Evolutionary conservation across 805 yeast species (phyloP), one percentile per base, ranked within the genome.

Genomic region (Nakazawaea wyomingensis): DNA sequence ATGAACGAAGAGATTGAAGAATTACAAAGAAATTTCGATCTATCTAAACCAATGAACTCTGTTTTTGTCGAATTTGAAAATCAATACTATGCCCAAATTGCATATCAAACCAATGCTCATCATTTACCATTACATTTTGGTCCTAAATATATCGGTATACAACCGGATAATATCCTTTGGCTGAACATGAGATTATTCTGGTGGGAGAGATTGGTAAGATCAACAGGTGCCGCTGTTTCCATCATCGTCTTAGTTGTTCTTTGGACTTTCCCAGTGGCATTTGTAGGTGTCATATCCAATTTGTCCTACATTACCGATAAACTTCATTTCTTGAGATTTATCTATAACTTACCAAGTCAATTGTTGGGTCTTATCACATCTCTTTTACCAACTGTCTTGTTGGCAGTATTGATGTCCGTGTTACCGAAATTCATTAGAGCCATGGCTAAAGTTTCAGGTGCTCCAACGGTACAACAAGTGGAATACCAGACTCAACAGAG

Each of bases 241-340:
- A 74, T 83, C 43, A 53, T 64, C 18, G 85, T 80, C 1, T 53
- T 82, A 34, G 68, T 82, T 41, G 55, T 79, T 24, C 65, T 80
- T 51, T 85, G 95, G 95, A 73, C 90, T 44, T 62, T 83, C 50
- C 91, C 91, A 11, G 88, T 82, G 32, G 82, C 90, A 3, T 79
- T 84, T 58, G 88, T 84, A 37, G 90, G 90, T 72, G 56, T 80
- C 55, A 68, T 84, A 45, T 82, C 90, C 3, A 83, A 83, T 54
- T 63, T 84, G 49, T 76, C 82, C 16, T 73, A 73, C 52, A 66
- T 84, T 54, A 81, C 81, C 5, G 68, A 78, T 45, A 74, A 75
- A 49, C 52, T 80, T 27, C 75, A 60, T 19, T 76, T 77, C 63
- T 68, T 84, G 49, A 60, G 56, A 13, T 83, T 78, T 51, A 76